phyloP scores from a whole-genome alignment of 306 rosid species.

The Prunus campanulata region DNA sequence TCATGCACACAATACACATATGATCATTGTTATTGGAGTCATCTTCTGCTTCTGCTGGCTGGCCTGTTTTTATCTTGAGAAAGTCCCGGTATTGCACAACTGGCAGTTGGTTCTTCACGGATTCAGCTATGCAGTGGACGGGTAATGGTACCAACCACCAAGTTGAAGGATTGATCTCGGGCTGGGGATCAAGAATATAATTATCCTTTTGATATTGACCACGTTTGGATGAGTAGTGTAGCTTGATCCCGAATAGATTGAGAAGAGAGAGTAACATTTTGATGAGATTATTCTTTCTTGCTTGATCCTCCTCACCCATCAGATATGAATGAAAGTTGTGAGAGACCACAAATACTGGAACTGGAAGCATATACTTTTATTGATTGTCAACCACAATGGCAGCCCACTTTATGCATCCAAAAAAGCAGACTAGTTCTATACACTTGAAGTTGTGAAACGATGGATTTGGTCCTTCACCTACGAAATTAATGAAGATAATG shows the following conservation, averaged over 20 bases:
- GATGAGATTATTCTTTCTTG: not conserved
- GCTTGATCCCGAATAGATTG: not conserved
- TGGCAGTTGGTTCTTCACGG: too few species aligned
- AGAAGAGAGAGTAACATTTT: not conserved
- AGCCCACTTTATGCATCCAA: too few species aligned
- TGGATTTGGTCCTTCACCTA: too few species aligned
- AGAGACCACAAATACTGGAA: too few species aligned
- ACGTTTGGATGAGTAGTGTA: not conserved
- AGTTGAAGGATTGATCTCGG: not conserved
- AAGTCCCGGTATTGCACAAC: too few species aligned
- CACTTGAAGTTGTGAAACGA: too few species aligned
- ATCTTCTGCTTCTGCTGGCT: not conserved
- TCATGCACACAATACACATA: conserved; percentile 31
- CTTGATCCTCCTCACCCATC: not conserved
- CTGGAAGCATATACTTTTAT: too few species aligned
- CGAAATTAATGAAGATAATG: too few species aligned
- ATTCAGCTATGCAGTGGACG: not conserved
- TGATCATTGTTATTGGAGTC: not conserved
- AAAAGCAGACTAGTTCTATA: too few species aligned
- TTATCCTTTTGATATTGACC: not conserved
- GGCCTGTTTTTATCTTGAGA: too few species aligned
- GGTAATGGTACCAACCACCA: not conserved
- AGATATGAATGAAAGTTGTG: not conserved
- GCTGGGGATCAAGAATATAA: too few species aligned
- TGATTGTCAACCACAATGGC: too few species aligned